Conservation (phyloP, 2,329 filamentous ascomycete species). For the Ophiobolus disseminans region DNA sequence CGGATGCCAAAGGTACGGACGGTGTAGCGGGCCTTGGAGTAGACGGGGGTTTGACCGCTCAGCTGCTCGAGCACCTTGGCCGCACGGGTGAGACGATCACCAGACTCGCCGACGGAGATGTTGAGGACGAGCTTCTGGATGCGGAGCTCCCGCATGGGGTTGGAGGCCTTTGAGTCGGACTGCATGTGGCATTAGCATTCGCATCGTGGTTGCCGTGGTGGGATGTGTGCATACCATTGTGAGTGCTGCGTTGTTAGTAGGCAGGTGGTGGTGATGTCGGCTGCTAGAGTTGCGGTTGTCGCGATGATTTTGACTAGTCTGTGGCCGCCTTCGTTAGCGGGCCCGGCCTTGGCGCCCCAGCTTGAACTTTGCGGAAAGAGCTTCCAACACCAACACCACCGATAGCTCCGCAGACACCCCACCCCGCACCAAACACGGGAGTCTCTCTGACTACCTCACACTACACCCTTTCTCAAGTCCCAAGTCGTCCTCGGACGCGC, state of each 20-base stretch:
- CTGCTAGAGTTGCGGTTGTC: conserved; percentile 32
- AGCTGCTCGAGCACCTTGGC: conserved; percentile 99
- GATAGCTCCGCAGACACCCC: conserved; percentile 36
- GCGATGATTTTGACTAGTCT: conserved; percentile 33
- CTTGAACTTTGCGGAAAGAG: conserved; percentile 16
- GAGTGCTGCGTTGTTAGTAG: conserved; percentile 49
- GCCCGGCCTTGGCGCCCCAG: conserved; percentile 15
- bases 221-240: conserved; percentile 46
- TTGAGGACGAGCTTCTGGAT: conserved; percentile 99
- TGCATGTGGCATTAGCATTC: conserved; percentile 34
- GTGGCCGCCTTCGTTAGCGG: conserved; percentile 24
- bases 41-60: conserved; percentile 99
- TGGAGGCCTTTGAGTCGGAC: conserved; percentile 73
- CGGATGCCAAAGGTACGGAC: conserved; percentile 99
- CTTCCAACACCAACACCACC: conserved; percentile 23
- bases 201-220: conserved; percentile 10
- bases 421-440: conserved; percentile 25
- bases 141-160: conserved; percentile 99
- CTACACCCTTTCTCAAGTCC: conserved; percentile 8
- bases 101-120: conserved; percentile 99
- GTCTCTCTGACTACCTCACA: conserved; percentile 9
- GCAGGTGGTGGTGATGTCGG: conserved; percentile 40
- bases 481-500: conserved; percentile 55
- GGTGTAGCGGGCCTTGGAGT: conserved; percentile 99
- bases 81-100: conserved; percentile 99